Evolutionary conservation across 2,329 filamentous ascomycete species (phyloP), one percentile per base, ranked within the genome.

Genomic region (Fusarium praegraminearum): DNA sequence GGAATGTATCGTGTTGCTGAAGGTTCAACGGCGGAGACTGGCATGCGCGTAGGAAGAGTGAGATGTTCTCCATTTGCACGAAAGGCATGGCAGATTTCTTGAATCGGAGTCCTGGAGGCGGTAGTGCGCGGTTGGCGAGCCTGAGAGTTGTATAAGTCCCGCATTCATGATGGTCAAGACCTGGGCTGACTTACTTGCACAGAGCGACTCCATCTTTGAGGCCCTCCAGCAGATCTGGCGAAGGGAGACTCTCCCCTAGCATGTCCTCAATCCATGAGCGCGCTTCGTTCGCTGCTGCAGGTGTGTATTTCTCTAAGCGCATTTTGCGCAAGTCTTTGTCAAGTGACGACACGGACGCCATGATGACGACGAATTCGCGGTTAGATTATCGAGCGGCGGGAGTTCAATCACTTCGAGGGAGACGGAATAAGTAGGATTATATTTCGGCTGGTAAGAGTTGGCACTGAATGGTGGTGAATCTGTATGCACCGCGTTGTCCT

Each of bases 11-110:
- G 83, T 99, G 96, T 46, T 94, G 90, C 61, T 93, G 94, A 63
- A 99, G 89, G 80, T 90, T 94, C 54, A 99, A 84, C 1, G 96
- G 96, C 28, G 92, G 89, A 52, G 88, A 84, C 80, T 97, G 93
- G 83, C 94, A 97, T 64, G 93, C 94, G 76, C 89, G 90, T 56
- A 99, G 89, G 81, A 98, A 99, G 77, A 97, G 93, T 7, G 94
- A 97, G 77, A 99, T 98, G 79, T 99, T 99, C 80, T 99, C 96
- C 94, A 98, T 98, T 81, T 99, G 96, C 41, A 98, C 95, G 78
- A 99, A 99, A 1, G 96, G 96, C 95, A 98, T 98, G 41, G 89
- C 83, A 1, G 94, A 97, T 77, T 91, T 86, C 82, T 98, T 98
- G 87, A 92, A 98, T 79, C 91, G 93, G 81, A 97, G 88, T 33